Base-by-base conservation (phyloP, 345 rosid genomes). In the Salix dunnii region DNA sequence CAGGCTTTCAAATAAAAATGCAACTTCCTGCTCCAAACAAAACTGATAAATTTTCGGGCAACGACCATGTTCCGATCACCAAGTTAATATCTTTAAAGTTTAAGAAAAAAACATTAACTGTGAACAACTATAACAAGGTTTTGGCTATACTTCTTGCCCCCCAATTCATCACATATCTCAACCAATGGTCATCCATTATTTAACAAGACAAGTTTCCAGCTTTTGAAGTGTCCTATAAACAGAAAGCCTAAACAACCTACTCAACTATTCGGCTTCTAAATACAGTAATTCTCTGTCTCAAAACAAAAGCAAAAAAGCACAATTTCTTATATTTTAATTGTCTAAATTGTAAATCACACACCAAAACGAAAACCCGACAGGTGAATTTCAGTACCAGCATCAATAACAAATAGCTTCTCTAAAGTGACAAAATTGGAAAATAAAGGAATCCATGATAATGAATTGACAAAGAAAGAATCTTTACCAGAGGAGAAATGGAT, bases 401-500 rank as follows among this genome's bases (percentile, higher is more conserved):
- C 13, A 13, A 71, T 20, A 36, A 2, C 7, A 77, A 62, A 17
- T 28, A 27, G 70, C 49, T 61, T 42, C 14, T 18, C 3, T 5
- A 62, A 14, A 33, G 49, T n/a, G 64, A 53, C 60, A 51, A 78
- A 67, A 62, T 7, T 7, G 31, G 61, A 20, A 23, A 68, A 11
- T 0, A 42, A 25, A 7, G 3, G 17, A 31, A 75, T 48, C 48
- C 68, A 31, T 42, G 46, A 64, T 7, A 48, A 13, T 36, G 43
- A 18, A 68, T 11, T 42, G 12, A 0, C 63, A 66, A 53, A 70
- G 74, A 70, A 60, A 35, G 66, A 28, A 30, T 23, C 53, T 61
- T 77, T 82, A 90, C 91, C 91, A 63, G 62, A 79, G 20, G 88
- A 81, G 70, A 72, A 77, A 21, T 67, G 63, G 68, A 81, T 3